Evolutionary conservation across 176 grass and related monocot genomes (phyloP), one percentile per base, ranked within the genome.

Genomic region (Carex myosuroides): DNA sequence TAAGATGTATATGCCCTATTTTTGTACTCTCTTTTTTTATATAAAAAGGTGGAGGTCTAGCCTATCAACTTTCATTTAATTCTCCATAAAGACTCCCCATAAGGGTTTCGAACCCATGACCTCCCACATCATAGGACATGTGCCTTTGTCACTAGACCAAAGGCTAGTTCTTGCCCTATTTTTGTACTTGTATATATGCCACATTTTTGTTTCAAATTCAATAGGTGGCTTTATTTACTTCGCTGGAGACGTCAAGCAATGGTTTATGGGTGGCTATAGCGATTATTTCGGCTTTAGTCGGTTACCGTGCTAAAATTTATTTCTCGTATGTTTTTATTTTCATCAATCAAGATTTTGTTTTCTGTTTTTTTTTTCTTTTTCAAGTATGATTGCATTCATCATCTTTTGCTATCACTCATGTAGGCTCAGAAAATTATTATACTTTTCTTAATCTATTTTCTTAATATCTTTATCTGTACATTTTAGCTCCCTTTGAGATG

Each of bases 301-400:
- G 89, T 71, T 98, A 98, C 35, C 95, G 92, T 88, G 92, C 95
- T 72, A 95, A 98, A 86, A 89, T 93, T 85, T 98, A 98, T 82
- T 91, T 98, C 80, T 90, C 92, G 91, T 98, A 90, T 87, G 95
- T 91, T 30, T 73, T 82, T 39, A 39, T 82, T 67, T 60, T 50
- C 11, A 13, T 53, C 21, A 21, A 71, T 71, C 39, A 20, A 22
- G 2, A 4, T 54, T 54, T 53, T 75, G 3, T 26, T 75, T 13
- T 54, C 12, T 53, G 46, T 50, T 4, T 3, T 21, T 46, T 42
- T 44, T 44, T 41, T 21, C 6, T 24, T 73, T 52, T 18, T 75
- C 12, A 75, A 52, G 0, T 21, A 53, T 1, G n/a, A 29, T 71
- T 41, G 44, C 21, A 71, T 74, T 26, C 20, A 8, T 54, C n/a